These are phyloP conservation scores for Drosera capensis DNA, from an alignment of 148 eudicot genomes.

Conservation along the genomic window DNA sequence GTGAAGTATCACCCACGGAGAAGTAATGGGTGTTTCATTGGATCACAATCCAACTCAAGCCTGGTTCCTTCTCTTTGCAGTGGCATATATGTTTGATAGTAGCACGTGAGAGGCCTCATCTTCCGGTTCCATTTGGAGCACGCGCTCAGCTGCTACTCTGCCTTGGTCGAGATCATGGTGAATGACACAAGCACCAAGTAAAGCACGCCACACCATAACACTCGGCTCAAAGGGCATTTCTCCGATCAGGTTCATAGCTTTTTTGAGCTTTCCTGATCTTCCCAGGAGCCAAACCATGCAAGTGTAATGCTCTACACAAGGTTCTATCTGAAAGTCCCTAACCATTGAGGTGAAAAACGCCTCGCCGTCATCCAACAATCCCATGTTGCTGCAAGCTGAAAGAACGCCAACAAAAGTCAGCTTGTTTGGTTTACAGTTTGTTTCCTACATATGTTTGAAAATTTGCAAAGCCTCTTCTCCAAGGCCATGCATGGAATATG, in stretches of 20 bases:
- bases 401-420: constrained; percentile 68
- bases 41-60: constrained; percentile 79
- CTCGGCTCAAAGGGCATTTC: constrained; percentile 70
- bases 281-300: constrained; percentile 87
- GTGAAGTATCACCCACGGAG: constrained; percentile 61
- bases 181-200: constrained; percentile 73
- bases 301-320: constrained; percentile 79
- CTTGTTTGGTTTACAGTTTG: constrained; percentile 36
- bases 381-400: constrained; percentile 82
- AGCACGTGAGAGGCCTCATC: constrained; percentile 63
- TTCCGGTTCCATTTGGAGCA: constrained; percentile 66
- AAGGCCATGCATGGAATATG: constrained; percentile 76
- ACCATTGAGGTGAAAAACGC: constrained; percentile 47
- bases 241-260: constrained; percentile 51
- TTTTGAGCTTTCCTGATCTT: constrained; percentile 54
- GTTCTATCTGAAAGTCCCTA: constrained; percentile 41
- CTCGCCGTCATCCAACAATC: constrained; percentile 51
- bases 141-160: constrained; percentile 36
- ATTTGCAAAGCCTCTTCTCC: constrained; percentile 49
- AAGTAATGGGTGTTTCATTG: constrained; percentile 57
- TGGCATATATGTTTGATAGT: constrained; percentile 69
- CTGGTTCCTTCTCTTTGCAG: constrained; percentile 69
- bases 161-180: constrained; percentile 65
- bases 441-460: constrained; percentile 40
- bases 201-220: constrained; percentile 85